Conservation (phyloP, 1,139 yeast genomes). For the Sugiyamaella pinicola region DNA sequence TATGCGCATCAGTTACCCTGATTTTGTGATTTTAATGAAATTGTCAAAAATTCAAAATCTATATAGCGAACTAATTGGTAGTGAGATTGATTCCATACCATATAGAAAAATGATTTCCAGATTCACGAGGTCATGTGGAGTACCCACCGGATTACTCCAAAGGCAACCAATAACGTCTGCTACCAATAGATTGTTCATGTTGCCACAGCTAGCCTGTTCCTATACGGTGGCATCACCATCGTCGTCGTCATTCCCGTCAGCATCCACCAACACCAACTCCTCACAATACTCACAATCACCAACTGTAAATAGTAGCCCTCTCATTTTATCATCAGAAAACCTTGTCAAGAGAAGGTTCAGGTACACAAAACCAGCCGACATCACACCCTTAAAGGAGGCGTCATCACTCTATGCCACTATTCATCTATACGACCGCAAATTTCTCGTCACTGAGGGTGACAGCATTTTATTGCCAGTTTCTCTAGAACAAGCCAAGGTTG, state of each 20-base stretch:
- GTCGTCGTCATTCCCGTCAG: no score
- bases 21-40: no score
- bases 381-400: constrained; percentile 66
- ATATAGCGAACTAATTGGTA: no score
- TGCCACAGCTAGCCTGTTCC: background rate
- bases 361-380: constrained; percentile 41
- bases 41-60: background rate
- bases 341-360: constrained; percentile 27
- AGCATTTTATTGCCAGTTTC: constrained; percentile 74
- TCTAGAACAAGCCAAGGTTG: constrained; percentile 73
- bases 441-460: constrained; percentile 90
- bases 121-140: constrained; percentile 1
- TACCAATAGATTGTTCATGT: background rate
- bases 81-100: background rate
- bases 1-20: no score
- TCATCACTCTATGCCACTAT: constrained; percentile 73
- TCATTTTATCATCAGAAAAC: constrained; percentile 9
- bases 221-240: background rate
- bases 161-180: background rate
- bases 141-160: background rate
- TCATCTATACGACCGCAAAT: constrained; percentile 80
- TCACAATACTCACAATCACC: background rate
- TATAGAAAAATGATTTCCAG: constrained; percentile 5
- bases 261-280: background rate
- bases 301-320: constrained; percentile 1